phyloP scores from a whole-genome alignment of 352 stramenopile genomes.

The Globisporangium nunn region DNA sequence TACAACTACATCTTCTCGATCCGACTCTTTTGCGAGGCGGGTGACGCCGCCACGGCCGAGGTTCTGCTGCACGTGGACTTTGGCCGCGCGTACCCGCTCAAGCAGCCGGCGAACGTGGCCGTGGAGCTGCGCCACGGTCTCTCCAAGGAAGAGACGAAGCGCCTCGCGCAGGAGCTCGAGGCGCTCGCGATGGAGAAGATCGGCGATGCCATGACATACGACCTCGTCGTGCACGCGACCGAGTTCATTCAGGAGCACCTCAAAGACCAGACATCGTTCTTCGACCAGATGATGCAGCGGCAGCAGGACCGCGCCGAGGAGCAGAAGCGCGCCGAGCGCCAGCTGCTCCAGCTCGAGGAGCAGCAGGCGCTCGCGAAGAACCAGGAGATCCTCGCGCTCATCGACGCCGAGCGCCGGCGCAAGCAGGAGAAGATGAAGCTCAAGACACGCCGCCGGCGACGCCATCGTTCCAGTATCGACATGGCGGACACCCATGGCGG shows the following conservation, averaged over 20 bases:
- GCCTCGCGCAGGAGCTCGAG: constrained; percentile 51
- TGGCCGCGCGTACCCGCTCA: constrained; percentile 54
- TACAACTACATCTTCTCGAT: constrained; percentile 84
- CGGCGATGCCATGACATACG: constrained; percentile 72
- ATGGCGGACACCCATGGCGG: constrained; percentile 23
- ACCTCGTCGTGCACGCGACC: constrained; percentile 73
- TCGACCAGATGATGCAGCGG: constrained; percentile 83
- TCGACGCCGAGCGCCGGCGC: constrained; percentile 62
- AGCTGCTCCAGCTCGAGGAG: constrained; percentile 44
- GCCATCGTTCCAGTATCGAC: constrained; percentile 58
- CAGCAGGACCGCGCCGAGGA: constrained; percentile 61
- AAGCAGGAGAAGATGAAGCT: constrained; percentile 62
- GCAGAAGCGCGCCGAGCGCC: constrained; percentile 55
- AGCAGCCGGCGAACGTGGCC: constrained; percentile 52
- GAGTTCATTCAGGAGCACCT: constrained; percentile 80
- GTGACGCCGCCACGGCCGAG: constrained; percentile 37
- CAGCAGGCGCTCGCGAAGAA: constrained; percentile 57
- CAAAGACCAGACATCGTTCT: constrained; percentile 83
- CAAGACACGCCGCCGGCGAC: constrained; percentile 33
- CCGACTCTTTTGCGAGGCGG: constrained; percentile 47
- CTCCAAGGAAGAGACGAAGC: constrained; percentile 55
- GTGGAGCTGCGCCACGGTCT: constrained; percentile 68
- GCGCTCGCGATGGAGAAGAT: constrained; percentile 53
- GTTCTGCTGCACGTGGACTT: constrained; percentile 75
- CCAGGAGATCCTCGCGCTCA: constrained; percentile 70